A percentile compares a stretch with the other conserved stretches of the same genome.
Conservation (phyloP, 129 eudicot species). For the carrot (Daucus carota) region DNA sequence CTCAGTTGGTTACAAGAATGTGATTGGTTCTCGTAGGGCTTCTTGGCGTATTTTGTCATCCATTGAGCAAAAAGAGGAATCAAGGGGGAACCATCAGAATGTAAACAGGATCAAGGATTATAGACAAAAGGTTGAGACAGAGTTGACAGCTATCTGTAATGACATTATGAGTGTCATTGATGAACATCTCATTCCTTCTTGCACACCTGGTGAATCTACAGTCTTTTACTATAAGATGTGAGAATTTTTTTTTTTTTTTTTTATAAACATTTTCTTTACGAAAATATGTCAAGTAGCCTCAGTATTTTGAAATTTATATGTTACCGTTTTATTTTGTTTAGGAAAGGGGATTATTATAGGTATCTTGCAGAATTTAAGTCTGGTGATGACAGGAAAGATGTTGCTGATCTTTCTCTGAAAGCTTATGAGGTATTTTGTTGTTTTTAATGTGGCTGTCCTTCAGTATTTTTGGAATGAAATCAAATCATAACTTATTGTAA, state of each 20-base stretch:
- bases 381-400: constrained; percentile 52
- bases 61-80: constrained; percentile 57
- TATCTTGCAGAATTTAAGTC: constrained; percentile 53
- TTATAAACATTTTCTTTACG: not conserved
- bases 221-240: constrained; percentile 64
- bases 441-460: not conserved
- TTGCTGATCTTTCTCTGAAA: constrained; percentile 56
- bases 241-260: constrained; percentile 5
- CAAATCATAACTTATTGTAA: not conserved
- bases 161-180: constrained; percentile 56
- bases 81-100: constrained; percentile 52
- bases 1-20: constrained; percentile 63
- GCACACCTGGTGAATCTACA: constrained; percentile 44
- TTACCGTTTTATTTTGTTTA: constrained; percentile 16
- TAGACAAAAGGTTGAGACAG: constrained; percentile 48
- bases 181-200: constrained; percentile 63
- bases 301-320: not conserved
- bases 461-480: not conserved
- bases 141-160: constrained; percentile 48
- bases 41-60: constrained; percentile 67
- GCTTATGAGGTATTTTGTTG: constrained; percentile 43
- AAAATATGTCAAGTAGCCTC: not conserved
- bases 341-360: constrained; percentile 66
- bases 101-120: constrained; percentile 49
- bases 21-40: constrained; percentile 55